Evolutionary conservation across 2,329 filamentous ascomycete species (phyloP).

Genomic region (Neonectria hederae): DNA sequence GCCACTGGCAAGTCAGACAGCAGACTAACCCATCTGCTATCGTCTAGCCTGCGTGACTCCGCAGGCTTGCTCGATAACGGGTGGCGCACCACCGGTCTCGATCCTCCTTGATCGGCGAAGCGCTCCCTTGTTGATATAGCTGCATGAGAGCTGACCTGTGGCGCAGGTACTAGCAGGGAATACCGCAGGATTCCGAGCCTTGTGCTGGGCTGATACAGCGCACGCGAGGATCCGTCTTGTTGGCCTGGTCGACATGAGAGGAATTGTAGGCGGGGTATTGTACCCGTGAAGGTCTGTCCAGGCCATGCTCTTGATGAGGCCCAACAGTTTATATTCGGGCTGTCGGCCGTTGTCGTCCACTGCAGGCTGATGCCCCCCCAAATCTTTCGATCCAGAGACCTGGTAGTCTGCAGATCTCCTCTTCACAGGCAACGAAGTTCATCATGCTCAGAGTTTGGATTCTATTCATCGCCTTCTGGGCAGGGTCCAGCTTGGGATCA

Average conservation of each 20-base stretch:
- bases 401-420: background rate
- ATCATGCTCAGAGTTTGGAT: background rate
- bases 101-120: background rate
- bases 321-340: background rate
- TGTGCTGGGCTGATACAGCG: background rate
- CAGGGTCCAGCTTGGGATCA: background rate
- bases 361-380: background rate
- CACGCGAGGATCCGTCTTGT: background rate
- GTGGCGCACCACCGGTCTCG: background rate
- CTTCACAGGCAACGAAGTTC: background rate
- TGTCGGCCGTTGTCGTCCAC: background rate
- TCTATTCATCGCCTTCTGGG: background rate
- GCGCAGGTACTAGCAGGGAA: constrained; percentile 5
- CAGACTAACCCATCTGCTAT: background rate
- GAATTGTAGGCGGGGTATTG: constrained; percentile 2
- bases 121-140: background rate
- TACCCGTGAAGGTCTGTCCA: background rate
- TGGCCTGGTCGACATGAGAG: background rate
- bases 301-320: background rate
- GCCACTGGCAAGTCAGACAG: background rate
- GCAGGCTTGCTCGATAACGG: background rate
- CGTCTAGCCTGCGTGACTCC: background rate
- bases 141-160: constrained; percentile 14
- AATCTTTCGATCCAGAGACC: background rate
- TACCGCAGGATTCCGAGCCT: background rate